A percentile compares a stretch with the other conserved stretches of the same genome.
phyloP scores from a whole-genome alignment of 2,329 filamentous ascomycete genomes.

The Pseudocercospora crystallina region DNA sequence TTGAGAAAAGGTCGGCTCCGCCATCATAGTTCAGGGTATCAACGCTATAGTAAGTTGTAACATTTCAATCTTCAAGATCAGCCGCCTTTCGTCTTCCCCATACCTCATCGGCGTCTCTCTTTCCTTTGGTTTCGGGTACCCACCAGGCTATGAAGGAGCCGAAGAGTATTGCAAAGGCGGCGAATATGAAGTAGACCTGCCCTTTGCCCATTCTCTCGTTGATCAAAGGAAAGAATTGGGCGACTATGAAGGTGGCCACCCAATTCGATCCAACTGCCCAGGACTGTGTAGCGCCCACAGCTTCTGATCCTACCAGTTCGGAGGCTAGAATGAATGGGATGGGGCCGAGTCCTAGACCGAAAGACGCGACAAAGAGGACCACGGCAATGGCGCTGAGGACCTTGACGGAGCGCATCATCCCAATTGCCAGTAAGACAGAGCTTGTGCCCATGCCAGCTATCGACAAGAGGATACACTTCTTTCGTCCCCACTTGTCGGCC shows the following conservation, averaged over 20 bases:
- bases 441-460: slow-evolving; percentile 81
- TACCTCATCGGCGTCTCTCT: slow-evolving; percentile 81
- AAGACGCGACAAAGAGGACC: slow-evolving; percentile 82
- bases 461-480: slow-evolving; percentile 77
- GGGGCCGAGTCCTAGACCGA: slow-evolving; percentile 85
- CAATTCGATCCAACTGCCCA: slow-evolving; percentile 87
- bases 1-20: neutral
- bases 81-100: slow-evolving; percentile 65
- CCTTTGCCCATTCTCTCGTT: slow-evolving; percentile 77
- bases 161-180: slow-evolving; percentile 67
- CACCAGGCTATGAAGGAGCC: slow-evolving; percentile 67
- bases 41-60: neutral
- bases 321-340: slow-evolving; percentile 93
- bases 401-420: slow-evolving; percentile 72
- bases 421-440: slow-evolving; percentile 74
- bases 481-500: slow-evolving; percentile 83
- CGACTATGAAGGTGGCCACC: slow-evolving; percentile 85
- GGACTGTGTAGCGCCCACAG: slow-evolving; percentile 86
- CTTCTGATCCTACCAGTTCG: slow-evolving; percentile 85
- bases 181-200: slow-evolving; percentile 90
- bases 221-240: slow-evolving; percentile 89
- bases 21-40: neutral
- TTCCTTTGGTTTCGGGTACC: slow-evolving; percentile 88
- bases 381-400: slow-evolving; percentile 78
- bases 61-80: slow-evolving; percentile 18